Base-by-base conservation (phyloP, 2,329 filamentous ascomycete species). In the Curvularia eragrostidis region DNA sequence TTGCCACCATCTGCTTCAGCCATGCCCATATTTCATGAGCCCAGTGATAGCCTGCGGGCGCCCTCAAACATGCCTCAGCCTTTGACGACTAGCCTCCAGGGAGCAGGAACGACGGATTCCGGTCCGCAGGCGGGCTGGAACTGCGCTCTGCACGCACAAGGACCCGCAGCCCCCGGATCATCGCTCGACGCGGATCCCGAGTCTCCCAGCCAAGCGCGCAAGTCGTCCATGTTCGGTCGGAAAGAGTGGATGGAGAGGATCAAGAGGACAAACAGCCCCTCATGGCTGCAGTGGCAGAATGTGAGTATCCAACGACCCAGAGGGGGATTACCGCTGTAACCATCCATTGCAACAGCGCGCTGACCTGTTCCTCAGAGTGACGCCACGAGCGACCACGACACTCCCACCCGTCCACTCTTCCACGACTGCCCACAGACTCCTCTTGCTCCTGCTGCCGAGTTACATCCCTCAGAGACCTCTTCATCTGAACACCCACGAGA, bases 231-330 rank as follows among this genome's bases (percentile, higher is more conserved):
- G 41, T 69, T 79, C 46, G 87, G 92, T 74, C 85, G 93, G 63
- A 87, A 87, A 56, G 89, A 93, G 75, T 81, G 97, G 67, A 97
- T 98, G 56, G 86, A 93, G 76, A 85, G 89, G 63, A 83, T 97
- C 65, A 97, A 97, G 79, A 87, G 85, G 75, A 87, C 87, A 30
- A 88, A 93, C 77, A 90, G 87, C 69, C 89, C 91, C 36, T 86
- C 87, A 4, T 95, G 91, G 91, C 81, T 88, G 38, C 85, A 70
- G 24, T 52, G 58, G 72, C 83, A 84, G 68, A 83, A 85, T 81
- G 89, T 84, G 58, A 69, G 71, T 73, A 51, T 15, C 24, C 9
- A 18, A 13, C 21, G 47, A 13, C 30, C 38, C 44, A 21, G 43
- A 21, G 15, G 9, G 8, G 10, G 24, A 34, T 9, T 6, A 18